phyloP scores from a whole-genome alignment of 148 eudicot species.

The Vaccinium myrtillus region DNA sequence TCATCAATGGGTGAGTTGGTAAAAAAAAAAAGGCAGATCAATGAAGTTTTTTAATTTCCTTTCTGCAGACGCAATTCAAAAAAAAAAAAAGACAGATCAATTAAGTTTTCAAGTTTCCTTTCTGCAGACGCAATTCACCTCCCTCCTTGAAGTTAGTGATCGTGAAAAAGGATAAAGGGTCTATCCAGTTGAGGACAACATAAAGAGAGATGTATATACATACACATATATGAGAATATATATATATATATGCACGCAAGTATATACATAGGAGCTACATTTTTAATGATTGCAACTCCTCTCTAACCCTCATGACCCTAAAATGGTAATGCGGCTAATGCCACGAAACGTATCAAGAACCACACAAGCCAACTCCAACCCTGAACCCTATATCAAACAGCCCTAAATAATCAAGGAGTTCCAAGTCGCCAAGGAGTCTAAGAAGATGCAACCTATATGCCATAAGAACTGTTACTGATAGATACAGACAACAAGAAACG shows the following conservation, averaged over 20 bases:
- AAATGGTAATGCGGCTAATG: neutral
- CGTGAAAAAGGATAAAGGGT: neutral
- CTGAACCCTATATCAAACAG: neutral
- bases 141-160: neutral
- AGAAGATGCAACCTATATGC: no score
- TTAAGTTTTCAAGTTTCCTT: neutral
- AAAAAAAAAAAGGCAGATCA: neutral
- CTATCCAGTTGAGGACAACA: neutral
- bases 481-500: neutral
- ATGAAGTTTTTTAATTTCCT: neutral
- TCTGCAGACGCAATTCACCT: neutral
- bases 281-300: neutral
- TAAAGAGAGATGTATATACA: neutral
- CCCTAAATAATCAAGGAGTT: neutral
- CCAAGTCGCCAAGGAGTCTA: neutral
- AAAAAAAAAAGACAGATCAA: no score
- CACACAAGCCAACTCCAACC: neutral
- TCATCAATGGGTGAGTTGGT: neutral
- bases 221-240: no score
- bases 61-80: neutral
- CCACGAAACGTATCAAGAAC: neutral
- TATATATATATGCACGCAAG: no score
- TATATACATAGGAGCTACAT: neutral
- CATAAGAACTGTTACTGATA: no score
- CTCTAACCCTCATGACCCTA: neutral